Percentiles rank a stretch among this genome's conserved stretches.
phyloP scores from a whole-genome alignment of 108 stramenopile genomes.

The Aurantiochytrium sp. region DNA sequence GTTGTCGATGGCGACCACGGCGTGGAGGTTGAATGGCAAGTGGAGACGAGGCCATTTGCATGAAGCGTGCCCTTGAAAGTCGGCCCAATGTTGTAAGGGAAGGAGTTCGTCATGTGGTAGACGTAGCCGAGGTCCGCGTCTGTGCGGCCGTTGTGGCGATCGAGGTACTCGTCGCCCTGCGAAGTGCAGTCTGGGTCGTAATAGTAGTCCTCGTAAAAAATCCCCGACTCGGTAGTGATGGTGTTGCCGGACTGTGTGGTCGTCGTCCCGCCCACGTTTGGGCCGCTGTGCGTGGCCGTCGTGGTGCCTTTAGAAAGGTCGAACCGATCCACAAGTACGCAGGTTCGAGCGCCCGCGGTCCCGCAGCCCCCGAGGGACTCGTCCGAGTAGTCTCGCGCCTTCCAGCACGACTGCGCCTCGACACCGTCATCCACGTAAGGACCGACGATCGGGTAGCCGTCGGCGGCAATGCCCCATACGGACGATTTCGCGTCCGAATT shows the following conservation, averaged over 20 bases:
- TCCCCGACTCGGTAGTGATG: neutral
- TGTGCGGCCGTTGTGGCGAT: neutral
- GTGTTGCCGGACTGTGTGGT: too few relatives aligned
- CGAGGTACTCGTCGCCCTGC: neutral
- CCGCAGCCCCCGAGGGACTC: neutral
- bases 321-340: neutral
- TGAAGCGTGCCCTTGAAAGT: neutral
- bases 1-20: too few relatives aligned
- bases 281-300: neutral
- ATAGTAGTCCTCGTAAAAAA: neutral
- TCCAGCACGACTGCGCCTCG: neutral
- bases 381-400: neutral
- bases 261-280: too few relatives aligned
- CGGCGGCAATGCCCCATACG: neutral
- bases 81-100: neutral
- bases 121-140: neutral
- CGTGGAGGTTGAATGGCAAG: neutral
- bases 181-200: neutral
- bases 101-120: neutral
- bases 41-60: neutral
- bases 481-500: neutral
- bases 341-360: neutral
- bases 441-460: neutral
- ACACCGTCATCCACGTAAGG: neutral
- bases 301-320: neutral